phyloP scores from a whole-genome alignment of 306 rosid species.

The Quercus agrifolia region DNA sequence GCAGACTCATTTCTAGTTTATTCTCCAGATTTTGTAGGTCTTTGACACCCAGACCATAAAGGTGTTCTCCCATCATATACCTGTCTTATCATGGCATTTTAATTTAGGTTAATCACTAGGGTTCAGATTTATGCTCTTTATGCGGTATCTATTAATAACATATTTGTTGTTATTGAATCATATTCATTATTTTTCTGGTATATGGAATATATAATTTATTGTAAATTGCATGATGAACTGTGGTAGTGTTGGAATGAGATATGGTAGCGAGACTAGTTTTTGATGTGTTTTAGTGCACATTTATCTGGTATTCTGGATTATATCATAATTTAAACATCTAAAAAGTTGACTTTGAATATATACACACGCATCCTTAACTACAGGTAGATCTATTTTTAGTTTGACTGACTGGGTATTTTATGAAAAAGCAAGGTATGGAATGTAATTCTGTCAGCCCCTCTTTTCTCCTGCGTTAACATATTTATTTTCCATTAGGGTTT shows the following conservation, averaged over 20 bases:
- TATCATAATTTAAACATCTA: background rate
- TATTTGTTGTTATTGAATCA: background rate
- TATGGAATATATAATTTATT: background rate
- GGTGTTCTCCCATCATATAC: constrained; percentile 64
- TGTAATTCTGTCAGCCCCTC: background rate
- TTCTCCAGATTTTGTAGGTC: constrained; percentile 63
- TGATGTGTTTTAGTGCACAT: background rate
- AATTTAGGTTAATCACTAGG: constrained; percentile 10
- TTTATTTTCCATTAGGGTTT: background rate
- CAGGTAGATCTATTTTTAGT: background rate
- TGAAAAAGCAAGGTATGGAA: background rate
- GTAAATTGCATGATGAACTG: background rate
- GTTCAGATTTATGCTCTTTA: background rate
- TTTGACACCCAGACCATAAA: constrained; percentile 47
- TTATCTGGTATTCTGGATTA: background rate
- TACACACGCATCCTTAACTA: background rate
- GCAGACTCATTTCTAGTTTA: constrained; percentile 59
- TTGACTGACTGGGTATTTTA: background rate
- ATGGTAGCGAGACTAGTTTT: background rate
- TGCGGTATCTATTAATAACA: background rate
- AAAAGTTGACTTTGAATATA: background rate
- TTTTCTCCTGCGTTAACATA: background rate
- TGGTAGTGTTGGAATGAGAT: background rate
- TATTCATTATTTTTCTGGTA: background rate
- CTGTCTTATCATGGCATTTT: constrained; percentile 31